Evolutionary conservation across 148 eudicot species (phyloP).

Genomic region (Fagopyrum tataricum): DNA sequence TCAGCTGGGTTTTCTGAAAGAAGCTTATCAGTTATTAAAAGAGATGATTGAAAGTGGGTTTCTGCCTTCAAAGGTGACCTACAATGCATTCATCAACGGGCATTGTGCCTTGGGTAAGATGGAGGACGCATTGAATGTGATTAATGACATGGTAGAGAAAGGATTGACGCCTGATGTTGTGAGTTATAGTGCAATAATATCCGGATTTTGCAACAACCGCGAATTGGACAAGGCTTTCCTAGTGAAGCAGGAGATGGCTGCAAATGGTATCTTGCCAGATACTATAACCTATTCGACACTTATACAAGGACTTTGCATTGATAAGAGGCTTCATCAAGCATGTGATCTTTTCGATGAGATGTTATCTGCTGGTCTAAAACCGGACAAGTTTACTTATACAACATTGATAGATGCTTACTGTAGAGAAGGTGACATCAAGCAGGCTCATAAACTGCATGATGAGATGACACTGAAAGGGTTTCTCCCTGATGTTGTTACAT

Average conservation of each 20-base stretch:
- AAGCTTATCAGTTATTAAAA: slow-evolving; percentile 56
- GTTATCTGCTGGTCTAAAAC: slow-evolving; percentile 45
- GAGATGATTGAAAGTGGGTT: slow-evolving; percentile 65
- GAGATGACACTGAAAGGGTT: slow-evolving; percentile 75
- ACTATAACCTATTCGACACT: slow-evolving; percentile 75
- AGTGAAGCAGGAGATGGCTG: slow-evolving; percentile 61
- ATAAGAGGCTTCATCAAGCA: slow-evolving; percentile 57
- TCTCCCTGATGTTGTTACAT: slow-evolving; percentile 83
- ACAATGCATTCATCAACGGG: slow-evolving; percentile 80
- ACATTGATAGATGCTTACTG: slow-evolving; percentile 72
- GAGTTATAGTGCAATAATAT: slow-evolving; percentile 75
- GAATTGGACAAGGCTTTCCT: slow-evolving; percentile 67
- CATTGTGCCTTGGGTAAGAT: slow-evolving; percentile 61
- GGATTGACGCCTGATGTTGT: slow-evolving; percentile 76
- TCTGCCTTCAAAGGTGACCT: slow-evolving; percentile 71
- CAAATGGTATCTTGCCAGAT: slow-evolving; percentile 57
- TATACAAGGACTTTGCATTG: slow-evolving; percentile 73
- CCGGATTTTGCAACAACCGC: slow-evolving; percentile 57
- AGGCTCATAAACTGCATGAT: slow-evolving; percentile 64
- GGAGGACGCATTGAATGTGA: slow-evolving; percentile 53
- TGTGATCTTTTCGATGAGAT: slow-evolving; percentile 67
- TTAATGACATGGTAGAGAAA: slow-evolving; percentile 43
- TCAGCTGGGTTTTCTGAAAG: slow-evolving; percentile 67
- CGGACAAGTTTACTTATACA: slow-evolving; percentile 78
- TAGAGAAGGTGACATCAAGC: slow-evolving; percentile 54